A percentile compares a stretch with the other conserved stretches of the same genome.
Conservation (phyloP, 73 alveolate genomes). For the Paramecium sonneborni region DNA sequence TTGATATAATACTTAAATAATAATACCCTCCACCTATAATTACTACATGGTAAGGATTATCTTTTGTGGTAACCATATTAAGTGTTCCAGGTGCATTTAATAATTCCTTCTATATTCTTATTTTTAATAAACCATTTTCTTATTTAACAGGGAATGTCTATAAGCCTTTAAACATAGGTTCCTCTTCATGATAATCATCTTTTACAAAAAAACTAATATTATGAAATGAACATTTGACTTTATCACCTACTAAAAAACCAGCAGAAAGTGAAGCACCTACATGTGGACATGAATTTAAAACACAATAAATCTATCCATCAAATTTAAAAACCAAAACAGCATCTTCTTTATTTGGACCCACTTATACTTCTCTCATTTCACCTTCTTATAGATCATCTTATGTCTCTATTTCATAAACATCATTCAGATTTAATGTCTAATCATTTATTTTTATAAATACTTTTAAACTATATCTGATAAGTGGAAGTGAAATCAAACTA, state of each 20-base stretch:
- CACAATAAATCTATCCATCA: slow-evolving; percentile 65
- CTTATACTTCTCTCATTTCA: slow-evolving; percentile 63
- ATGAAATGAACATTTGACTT: slow-evolving; percentile 92
- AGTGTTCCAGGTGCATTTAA: slow-evolving; percentile 51
- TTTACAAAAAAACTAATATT: slow-evolving; percentile 83
- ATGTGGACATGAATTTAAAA: slow-evolving; percentile 79
- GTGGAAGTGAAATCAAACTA: background rate
- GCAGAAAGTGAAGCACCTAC: slow-evolving; percentile 83
- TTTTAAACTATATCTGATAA: background rate
- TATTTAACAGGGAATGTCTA: slow-evolving; percentile 78
- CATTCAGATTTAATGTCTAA: slow-evolving; percentile 22
- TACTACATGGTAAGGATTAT: slow-evolving; percentile 70
- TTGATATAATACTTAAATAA: background rate
- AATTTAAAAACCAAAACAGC: slow-evolving; percentile 64
- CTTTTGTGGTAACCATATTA: slow-evolving; percentile 82
- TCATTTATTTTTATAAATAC: background rate
- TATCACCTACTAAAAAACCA: slow-evolving; percentile 76
- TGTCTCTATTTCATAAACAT: background rate
- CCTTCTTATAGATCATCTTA: slow-evolving; percentile 65
- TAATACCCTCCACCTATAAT: slow-evolving; percentile 90
- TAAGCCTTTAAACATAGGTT: slow-evolving; percentile 87
- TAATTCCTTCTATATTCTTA: slow-evolving; percentile 72
- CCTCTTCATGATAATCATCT: slow-evolving; percentile 83
- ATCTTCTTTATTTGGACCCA: slow-evolving; percentile 72
- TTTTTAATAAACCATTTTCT: slow-evolving; percentile 76